Evolutionary conservation across 2,329 filamentous ascomycete genomes (phyloP), one percentile per base, ranked within the genome.

Genomic region (Cladosporium sp.): DNA sequence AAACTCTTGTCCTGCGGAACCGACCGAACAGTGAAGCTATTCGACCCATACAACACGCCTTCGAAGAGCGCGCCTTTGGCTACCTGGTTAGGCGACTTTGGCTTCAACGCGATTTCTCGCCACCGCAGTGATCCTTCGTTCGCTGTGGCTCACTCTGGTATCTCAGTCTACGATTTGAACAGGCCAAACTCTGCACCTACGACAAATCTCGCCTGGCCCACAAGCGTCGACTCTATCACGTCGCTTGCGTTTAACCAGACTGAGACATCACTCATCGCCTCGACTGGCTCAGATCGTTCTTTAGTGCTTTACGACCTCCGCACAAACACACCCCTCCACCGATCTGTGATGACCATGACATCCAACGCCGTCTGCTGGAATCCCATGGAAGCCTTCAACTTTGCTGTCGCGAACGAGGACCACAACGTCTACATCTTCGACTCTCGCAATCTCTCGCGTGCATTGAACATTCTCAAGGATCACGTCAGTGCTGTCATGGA

Each of bases 331-430:
- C 90, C 94, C 11, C 80, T 97, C 17, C 84, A 89, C 63, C 92
- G 92, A 70, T 88, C 89, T 0, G 82, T 92, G 12, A 83, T 97
- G 65, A 89, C 84, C 55, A 88, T 99, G 65, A 86, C 92, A 38
- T 88, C 85, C 60, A 97, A 96, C 76, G 84, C 87, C 51, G 82
- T 97, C 55, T 83, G 88, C 43, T 99, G 93, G 91, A 97, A 97
- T 66, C 94, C 94, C 0, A 94, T 97, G 88, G 92, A 96, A 74
- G 89, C 92, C 7, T 96, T 96, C 80, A 96, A 97, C 76, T 88
- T 97, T 70, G 93, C 92, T 15, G 86, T 92, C 30, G 94, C 90
- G 12, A 95, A 89, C 66, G 94, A 99, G 78, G 94, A 97, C 70
- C 93, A 97, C 77, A 95, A 96, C 73, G 83, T 89, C 64, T 90